Evolutionary conservation across 148 eudicot species (phyloP), one percentile per base, ranked within the genome.

Genomic region (Nyssa sinensis): DNA sequence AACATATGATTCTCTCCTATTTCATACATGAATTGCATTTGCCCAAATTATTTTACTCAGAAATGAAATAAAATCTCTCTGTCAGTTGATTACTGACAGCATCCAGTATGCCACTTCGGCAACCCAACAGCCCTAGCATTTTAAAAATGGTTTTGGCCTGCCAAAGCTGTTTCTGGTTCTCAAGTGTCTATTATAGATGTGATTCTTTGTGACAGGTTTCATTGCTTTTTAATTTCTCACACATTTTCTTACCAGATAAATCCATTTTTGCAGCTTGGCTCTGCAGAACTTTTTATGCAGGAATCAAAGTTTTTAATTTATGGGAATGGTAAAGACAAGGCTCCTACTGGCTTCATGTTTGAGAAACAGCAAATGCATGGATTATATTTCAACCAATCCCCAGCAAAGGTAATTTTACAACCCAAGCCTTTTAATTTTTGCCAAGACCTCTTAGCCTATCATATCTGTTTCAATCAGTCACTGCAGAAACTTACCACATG

Each of bases 301-400:
- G 97, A 90, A 49, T 95, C 98, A 0, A 90, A 95, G 69, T 92
- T 86, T 70, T 80, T 95, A 78, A 84, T 88, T 49, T 81, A 92
- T 74, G 98, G 98, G 74, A 86, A 92, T 64, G 98, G 98, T 29
- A 77, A 83, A 33, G 94, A 89, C 79, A 84, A 92, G 30, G 90
- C 97, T 71, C 92, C 98, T 27, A 95, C 98, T 23, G 91, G 90
- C 21, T 90, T 95, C 83, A 90, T 86, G 93, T 85, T 95, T 75
- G 98, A 89, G 84, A 95, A 88, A 80, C 88, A 92, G 78, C 91
- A 86, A 74, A 72, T 89, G 88, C 86, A 82, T 75, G 98, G 92
- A 13, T 74, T 95, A 84, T 92, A 95, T 86, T 95, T 95, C 76
- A 92, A 92, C 80, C 97, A 95, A 74, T 90, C 96, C 80, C 93